Conservation (phyloP, 2,329 filamentous ascomycete species). For the Alternaria incomplexa region DNA sequence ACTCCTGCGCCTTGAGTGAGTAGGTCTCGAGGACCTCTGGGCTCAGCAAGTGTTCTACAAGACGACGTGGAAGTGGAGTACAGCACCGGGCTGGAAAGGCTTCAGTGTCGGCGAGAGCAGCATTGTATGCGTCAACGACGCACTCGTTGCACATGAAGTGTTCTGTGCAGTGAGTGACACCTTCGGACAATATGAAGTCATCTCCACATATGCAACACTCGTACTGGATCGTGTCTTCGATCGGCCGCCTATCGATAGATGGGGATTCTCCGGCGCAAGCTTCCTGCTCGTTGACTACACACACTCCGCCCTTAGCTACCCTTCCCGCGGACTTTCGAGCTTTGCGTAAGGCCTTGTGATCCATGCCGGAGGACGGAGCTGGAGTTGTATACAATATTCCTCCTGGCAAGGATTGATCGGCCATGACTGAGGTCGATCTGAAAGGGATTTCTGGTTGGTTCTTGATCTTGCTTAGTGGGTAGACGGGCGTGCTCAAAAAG, state of each 20-base stretch:
- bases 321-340: neutral
- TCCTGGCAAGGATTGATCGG: neutral
- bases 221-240: neutral
- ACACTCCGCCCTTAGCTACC: neutral
- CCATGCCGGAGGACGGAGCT: neutral
- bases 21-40: neutral
- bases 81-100: constrained; percentile 6
- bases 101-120: neutral
- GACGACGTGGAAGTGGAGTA: neutral
- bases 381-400: neutral
- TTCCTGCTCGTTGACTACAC: neutral
- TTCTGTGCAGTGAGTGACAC: neutral
- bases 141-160: constrained; percentile 10
- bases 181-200: neutral
- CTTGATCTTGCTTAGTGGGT: neutral
- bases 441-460: neutral
- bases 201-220: constrained; percentile 3
- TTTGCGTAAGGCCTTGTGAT: neutral
- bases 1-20: neutral
- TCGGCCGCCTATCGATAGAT: neutral
- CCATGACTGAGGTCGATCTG: too few relatives aligned
- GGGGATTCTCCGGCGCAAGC: neutral
- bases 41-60: constrained; percentile 1
- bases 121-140: neutral
- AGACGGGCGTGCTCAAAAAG: neutral